Base-by-base conservation (phyloP, 495 filamentous ascomycete genomes). In the Bryoglossum gracile region DNA sequence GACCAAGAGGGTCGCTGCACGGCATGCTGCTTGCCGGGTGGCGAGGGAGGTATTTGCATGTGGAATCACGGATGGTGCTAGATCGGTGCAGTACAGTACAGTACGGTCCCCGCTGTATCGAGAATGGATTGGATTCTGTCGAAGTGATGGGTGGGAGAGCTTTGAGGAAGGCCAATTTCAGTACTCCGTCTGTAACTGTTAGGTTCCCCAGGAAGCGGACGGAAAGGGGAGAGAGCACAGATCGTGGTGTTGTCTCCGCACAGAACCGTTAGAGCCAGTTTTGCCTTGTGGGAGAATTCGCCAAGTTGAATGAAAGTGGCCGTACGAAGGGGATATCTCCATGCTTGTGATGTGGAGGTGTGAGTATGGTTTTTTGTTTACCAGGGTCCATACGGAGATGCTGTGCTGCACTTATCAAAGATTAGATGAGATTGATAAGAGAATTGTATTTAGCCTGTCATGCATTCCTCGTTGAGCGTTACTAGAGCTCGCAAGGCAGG, bases 351-450 rank as follows among this genome's bases (percentile, higher is more conserved):
- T 13, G 6, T 6, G 5, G 13, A 30, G 26, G 26, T 30, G 26
- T 30, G 13, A 6, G 13, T 6, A 6, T 30, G 13, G 26, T 30
- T 5, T 30, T 6, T 30, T 30, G 13, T 30, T 30, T 5, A 6
- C 26, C n/a, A n/a, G 26, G 6, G 13, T 30, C 13, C 26, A 13
- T 5, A 30, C 13, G 26, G 26, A 13, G 5, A 30, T 6, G 26
- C 6, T 30, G 26, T n/a, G n/a, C n/a, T n/a, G n/a, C n/a, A n/a
- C n/a, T 19, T 14, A 3, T 9, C 4, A 17, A 39, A 51, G 48
- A 51, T 51, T 53, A 53, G 50, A 53, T 53, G 50, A 46, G 24
- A 18, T 11, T 25, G 36, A 52, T 46, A 52, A 46, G 41, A 10
- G 30, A 25, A 5, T 9, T 25, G 28, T n/a, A 34, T n/a, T 43